Base-by-base conservation (phyloP, 2,329 filamentous ascomycete species). In the Paraconiothyrium brasiliense region DNA sequence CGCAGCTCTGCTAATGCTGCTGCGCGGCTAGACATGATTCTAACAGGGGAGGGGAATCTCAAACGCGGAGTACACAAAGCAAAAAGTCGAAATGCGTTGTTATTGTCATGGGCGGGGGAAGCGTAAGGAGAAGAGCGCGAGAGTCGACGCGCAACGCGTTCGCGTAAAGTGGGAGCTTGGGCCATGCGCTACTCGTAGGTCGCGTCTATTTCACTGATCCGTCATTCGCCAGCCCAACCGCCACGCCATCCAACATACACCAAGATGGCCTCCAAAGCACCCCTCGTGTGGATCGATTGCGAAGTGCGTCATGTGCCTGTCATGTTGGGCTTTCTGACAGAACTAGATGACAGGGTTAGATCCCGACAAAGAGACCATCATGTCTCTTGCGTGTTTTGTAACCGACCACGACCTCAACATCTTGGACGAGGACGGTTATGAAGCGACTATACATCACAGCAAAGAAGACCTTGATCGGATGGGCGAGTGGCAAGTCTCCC, bases 351-450 rank as follows among this genome's bases (percentile, higher is more conserved):
- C 93, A 35, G 93, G 93, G 24, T 86, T 97, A 8, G 85, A 97
- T 78, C 85, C 89, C 1, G 87, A 91, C 61, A 88, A 83, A 35
- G 94, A 98, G 75, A 89, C 90, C 59, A 95, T 98, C 73, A 88
- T 98, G 74, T 93, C 97, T 72, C 91, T 98, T 60, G 94, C 91
- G 79, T 97, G 94, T 81, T 90, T 96, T 79, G 87, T 99, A 76
- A 99, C 95, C 8, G 91, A 94, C 68, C 86, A 88, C 57, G 84
- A 93, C 63, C 86, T 99, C 22, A 86, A 92, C 60, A 78, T 96
- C 37, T 80, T 97, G 30, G 93, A 97, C 62, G 82, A 88, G 27
- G 78, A 84, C 35, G 94, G 94, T 68, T 97, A 91, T 84, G 92
- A 96, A 73, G 87, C 86, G 32, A 84, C 94, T 49, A 86, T 99